These are phyloP conservation scores for Euphorbia schlechtendalii DNA, from an alignment of 441 rosid genomes.

Conservation along the genomic window DNA sequence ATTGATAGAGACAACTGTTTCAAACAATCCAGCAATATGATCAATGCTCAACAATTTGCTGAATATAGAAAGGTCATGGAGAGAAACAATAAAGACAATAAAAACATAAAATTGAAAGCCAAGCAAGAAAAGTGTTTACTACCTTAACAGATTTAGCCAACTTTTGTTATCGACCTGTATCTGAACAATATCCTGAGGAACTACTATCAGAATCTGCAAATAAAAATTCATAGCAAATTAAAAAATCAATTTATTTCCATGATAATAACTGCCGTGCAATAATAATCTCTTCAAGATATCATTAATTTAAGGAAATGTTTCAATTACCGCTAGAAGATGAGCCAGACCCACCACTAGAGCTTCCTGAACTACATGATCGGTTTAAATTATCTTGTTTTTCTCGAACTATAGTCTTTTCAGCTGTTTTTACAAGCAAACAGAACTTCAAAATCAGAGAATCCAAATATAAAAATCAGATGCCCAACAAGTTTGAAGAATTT, in stretches of 20 bases:
- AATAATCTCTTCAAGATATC: background rate
- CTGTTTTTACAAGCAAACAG: constrained; percentile 27
- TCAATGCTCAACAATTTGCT: background rate
- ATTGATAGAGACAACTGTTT: no score
- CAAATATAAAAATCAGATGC: no score
- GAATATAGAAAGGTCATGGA: background rate
- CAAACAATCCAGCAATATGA: background rate
- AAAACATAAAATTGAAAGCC: constrained; percentile 17
- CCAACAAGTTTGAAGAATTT: no score
- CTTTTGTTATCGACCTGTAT: constrained; percentile 45
- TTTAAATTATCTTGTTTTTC: constrained; percentile 39
- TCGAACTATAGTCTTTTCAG: constrained; percentile 52
- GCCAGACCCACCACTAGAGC: constrained; percentile 71
- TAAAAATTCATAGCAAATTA: constrained; percentile 13
- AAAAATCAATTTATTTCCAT: constrained; percentile 13
- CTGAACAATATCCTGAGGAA: constrained; percentile 57
- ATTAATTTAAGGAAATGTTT: no score
- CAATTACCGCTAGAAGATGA: constrained; percentile 78
- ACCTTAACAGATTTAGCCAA: constrained; percentile 32
- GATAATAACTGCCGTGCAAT: constrained; percentile 3
- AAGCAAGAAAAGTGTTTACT: constrained; percentile 23
- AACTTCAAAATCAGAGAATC: constrained; percentile 10
- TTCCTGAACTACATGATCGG: constrained; percentile 64
- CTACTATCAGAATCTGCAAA: constrained; percentile 62
- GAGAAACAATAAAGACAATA: constrained; percentile 7